Evolutionary conservation across 352 stramenopile species (phyloP).

Genomic region (Phytopythium vexans): DNA sequence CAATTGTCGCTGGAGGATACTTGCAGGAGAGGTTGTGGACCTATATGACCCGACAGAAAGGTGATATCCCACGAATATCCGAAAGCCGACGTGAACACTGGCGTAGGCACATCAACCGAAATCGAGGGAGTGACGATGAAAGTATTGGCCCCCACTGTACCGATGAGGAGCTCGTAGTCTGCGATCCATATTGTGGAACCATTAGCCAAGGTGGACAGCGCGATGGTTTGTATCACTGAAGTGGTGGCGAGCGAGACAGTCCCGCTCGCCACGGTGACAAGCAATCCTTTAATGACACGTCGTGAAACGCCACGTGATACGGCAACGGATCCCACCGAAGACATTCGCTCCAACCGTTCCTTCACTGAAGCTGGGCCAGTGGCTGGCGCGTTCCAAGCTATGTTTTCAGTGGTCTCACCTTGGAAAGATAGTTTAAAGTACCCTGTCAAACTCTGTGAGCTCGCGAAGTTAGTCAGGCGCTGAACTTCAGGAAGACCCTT

Average conservation of each 20-base stretch:
- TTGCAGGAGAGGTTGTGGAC: slow-evolving; percentile 85
- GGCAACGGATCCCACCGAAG: slow-evolving; percentile 59
- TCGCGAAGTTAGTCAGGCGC: slow-evolving; percentile 47
- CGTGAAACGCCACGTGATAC: slow-evolving; percentile 43
- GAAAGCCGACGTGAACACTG: slow-evolving; percentile 64
- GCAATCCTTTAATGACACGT: slow-evolving; percentile 35
- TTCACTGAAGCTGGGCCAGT: slow-evolving; percentile 66
- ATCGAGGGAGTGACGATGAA: slow-evolving; percentile 19
- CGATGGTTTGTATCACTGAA: slow-evolving; percentile 19
- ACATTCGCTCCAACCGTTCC: slow-evolving; percentile 57
- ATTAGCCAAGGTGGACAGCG: slow-evolving; percentile 12
- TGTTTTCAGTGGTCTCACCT: slow-evolving; percentile 61
- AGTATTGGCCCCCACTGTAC: slow-evolving; percentile 1
- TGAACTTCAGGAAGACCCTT: slow-evolving; percentile 72
- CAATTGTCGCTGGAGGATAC: slow-evolving; percentile 88
- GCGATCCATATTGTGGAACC: slow-evolving; percentile 56
- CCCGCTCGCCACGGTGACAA: slow-evolving; percentile 22
- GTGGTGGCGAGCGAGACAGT: slow-evolving; percentile 26
- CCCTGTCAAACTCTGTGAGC: slow-evolving; percentile 49
- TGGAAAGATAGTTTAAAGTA: slow-evolving; percentile 68
- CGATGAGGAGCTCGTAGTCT: slow-evolving; percentile 36
- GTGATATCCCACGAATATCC: slow-evolving; percentile 79
- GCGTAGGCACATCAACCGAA: slow-evolving; percentile 27
- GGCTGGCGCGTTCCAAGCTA: slow-evolving; percentile 59
- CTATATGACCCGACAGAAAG: slow-evolving; percentile 72